phyloP scores from a whole-genome alignment of 2,329 filamentous ascomycete genomes.

The Fusarium sp. region DNA sequence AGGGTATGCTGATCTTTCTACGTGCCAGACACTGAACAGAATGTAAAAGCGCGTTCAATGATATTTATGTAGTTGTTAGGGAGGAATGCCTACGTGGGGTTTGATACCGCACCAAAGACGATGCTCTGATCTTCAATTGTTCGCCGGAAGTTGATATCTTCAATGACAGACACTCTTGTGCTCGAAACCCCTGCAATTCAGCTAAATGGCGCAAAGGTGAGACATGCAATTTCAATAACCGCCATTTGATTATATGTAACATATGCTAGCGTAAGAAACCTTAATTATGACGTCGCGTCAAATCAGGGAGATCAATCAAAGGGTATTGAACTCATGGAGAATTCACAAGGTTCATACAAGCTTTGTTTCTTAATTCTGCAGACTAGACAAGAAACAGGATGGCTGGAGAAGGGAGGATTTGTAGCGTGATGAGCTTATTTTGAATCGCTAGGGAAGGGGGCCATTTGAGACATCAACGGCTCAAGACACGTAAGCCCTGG shows the following conservation, averaged over 20 bases:
- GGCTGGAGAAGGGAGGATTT: neutral
- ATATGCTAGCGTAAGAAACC: neutral
- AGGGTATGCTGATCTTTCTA: neutral
- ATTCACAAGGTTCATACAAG: neutral
- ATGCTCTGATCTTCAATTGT: neutral
- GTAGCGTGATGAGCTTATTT: neutral
- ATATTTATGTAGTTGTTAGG: too few species aligned
- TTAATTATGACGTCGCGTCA: neutral
- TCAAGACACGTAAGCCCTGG: neutral
- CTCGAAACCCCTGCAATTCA: neutral
- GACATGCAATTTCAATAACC: neutral
- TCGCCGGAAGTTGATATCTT: too few species aligned
- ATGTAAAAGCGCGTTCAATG: fast-evolving
- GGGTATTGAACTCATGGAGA: neutral
- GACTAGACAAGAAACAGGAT: neutral
- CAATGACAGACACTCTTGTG: neutral
- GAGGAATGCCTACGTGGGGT: neutral
- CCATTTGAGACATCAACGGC: neutral
- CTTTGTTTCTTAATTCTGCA: neutral
- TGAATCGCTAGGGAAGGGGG: neutral
- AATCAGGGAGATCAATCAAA: neutral
- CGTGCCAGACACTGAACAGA: neutral
- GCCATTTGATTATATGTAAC: too few species aligned
- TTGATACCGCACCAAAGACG: neutral
- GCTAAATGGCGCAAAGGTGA: neutral